Evolutionary conservation across 2,329 filamentous ascomycete genomes (phyloP), one percentile per base, ranked within the genome.

Genomic region (Blumeria graminis): DNA sequence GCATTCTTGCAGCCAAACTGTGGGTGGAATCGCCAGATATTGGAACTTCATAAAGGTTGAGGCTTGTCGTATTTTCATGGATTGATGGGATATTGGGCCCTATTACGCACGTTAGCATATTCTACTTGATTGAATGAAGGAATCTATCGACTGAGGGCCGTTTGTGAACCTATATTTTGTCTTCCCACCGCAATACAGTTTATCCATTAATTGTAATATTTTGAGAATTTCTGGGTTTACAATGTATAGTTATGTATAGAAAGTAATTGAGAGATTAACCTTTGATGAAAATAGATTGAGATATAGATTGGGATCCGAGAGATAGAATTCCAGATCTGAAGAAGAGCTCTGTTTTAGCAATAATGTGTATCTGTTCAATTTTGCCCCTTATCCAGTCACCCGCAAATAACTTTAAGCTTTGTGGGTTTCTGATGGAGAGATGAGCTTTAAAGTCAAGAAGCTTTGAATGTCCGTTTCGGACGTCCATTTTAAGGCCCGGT

Each of bases 321-420:
- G 78, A 77, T 58, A 96, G 71, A 54, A 94, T 69, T 28, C 92
- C 90, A 51, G 88, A 85, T 67, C 81, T 87, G 57, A 96, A 69
- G 35, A 75, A 74, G 39, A 96, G 72, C 41, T 81, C 72, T 32
- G 86, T 82, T 64, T 82, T 83, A 46, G 84, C 90, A 56, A 81
- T 74, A 13, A 96, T 71, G 59, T 76, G 78, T 57, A 98, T 70
- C 57, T 76, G 73, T 10, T 80, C 76, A 57, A 96, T 71, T 56
- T 79, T 81, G 41, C 89, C 88, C 56, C 85, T 80, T 58, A 98
- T 71, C 81, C 87, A 96, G 67, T 94, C 84, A 66, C 92, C 87
- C 51, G 86, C 87, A 60, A 96, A 76, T 58, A 76, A 76, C 58
- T 86, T 81, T 62, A 95, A 80, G 6, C 81, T 82, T 56, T 88